phyloP scores from a whole-genome alignment of 257 asterid genomes.

The Jaltomata sinuosa region DNA sequence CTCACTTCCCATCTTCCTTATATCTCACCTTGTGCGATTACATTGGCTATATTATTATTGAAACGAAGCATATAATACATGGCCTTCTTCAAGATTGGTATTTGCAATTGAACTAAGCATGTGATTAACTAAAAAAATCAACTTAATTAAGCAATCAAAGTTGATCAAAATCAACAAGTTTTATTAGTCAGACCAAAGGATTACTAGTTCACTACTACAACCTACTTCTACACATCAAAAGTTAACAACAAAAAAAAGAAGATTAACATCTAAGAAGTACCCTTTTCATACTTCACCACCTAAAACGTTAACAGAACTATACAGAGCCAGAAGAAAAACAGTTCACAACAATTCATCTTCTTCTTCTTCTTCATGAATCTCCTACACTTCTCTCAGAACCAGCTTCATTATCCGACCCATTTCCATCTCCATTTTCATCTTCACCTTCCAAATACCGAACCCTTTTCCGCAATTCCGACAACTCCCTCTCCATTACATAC shows the following conservation, averaged over 20 bases:
- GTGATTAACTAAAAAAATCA: not conserved
- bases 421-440: not conserved
- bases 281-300: not conserved
- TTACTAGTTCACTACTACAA: not conserved
- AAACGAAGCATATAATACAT: not conserved
- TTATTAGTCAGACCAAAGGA: not conserved
- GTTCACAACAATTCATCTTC: too few species aligned
- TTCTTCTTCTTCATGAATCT: not conserved
- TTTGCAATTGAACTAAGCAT: not conserved
- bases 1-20: too few species aligned
- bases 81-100: not conserved
- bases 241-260: not conserved
- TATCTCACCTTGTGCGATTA: too few species aligned
- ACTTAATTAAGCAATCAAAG: not conserved
- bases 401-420: conserved; percentile 16
- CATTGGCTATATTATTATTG: too few species aligned
- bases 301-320: not conserved
- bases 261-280: not conserved
- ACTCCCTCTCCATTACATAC: conserved; percentile 40
- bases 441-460: conserved; percentile 26
- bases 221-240: not conserved
- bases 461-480: conserved; percentile 33
- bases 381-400: conserved; percentile 17
- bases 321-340: not conserved
- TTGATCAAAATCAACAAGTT: not conserved